Evolutionary conservation across 495 filamentous ascomycete genomes (phyloP), one percentile per base, ranked within the genome.

Genomic region (Patellaria atrata): DNA sequence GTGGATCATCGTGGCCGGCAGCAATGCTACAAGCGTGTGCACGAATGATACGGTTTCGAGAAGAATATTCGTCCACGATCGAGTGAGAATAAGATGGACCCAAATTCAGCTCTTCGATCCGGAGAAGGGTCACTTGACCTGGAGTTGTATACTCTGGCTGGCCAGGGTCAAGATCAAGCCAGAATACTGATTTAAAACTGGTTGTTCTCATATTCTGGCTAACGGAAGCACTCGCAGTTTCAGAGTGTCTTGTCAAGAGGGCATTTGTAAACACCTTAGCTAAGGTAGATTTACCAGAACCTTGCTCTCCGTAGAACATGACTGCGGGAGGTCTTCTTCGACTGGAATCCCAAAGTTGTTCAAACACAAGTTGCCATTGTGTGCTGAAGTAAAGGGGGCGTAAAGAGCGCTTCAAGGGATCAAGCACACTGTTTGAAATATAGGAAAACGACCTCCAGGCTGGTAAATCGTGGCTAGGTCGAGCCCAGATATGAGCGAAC

Each of bases 271-370:
- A 60, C n/a, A 82, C 59, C 30, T 75, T 78, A 27, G 73, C 71
- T 44, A 92, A 85, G 0, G 81, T 87, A 2, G 84, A 92, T 53
- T 92, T 92, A 11, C 85, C 85, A 10, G 82, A 79, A 1, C 70
- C 75, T 39, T 91, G 87, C 1, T 82, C 77, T 1, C 85, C 85
- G 33, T 75, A 82, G 3, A 87, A 53, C 37, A 87, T 61, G n/a
- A n/a, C n/a, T n/a, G n/a, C n/a, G n/a, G n/a, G n/a, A n/a, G n/a
- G n/a, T n/a, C n/a, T n/a, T n/a, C n/a, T n/a, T n/a, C n/a, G n/a
- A n/a, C n/a, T n/a, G n/a, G n/a, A n/a, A n/a, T n/a, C n/a, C n/a
- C n/a, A n/a, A n/a, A n/a, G n/a, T n/a, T n/a, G n/a, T n/a, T n/a
- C n/a, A n/a, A n/a, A n/a, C n/a, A n/a, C n/a, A n/a, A n/a, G n/a